A percentile compares a stretch with the other conserved stretches of the same genome.
phyloP scores from a whole-genome alignment of 2,329 filamentous ascomycete species.

The Biscogniauxia marginata region DNA sequence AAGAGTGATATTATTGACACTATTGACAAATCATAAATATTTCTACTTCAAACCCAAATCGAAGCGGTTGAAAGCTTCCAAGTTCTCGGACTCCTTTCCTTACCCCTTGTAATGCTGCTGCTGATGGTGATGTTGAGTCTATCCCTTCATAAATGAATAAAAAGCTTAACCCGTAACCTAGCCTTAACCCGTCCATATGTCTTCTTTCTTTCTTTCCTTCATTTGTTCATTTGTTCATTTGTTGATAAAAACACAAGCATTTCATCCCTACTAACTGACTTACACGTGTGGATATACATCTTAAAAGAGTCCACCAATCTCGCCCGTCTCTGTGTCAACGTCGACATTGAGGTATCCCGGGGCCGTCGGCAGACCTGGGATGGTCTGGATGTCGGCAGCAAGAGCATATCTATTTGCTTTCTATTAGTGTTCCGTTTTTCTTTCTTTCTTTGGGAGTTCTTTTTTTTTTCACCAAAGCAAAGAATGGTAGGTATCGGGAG shows the following conservation, averaged over 20 bases:
- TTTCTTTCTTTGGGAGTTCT: too few relatives aligned
- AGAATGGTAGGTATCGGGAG: background rate
- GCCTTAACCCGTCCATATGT: slow-evolving; percentile 1
- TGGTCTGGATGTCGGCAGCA: slow-evolving; percentile 97
- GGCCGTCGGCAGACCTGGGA: slow-evolving; percentile 90
- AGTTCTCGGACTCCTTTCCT: slow-evolving; percentile 1
- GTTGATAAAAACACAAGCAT: slow-evolving; percentile 4
- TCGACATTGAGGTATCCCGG: slow-evolving; percentile 96
- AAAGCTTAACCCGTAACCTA: too few relatives aligned
- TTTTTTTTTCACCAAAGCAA: too few relatives aligned
- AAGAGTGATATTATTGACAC: too few relatives aligned
- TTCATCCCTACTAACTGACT: too few relatives aligned
- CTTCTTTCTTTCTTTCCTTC: background rate
- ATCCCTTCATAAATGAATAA: too few relatives aligned
- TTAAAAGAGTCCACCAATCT: slow-evolving; percentile 91
- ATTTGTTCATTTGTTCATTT: background rate
- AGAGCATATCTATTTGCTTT: slow-evolving; percentile 68
- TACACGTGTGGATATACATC: background rate
- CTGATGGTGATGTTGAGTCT: slow-evolving; percentile 3
- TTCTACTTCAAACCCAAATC: background rate
- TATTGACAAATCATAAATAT: too few relatives aligned
- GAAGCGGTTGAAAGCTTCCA: background rate
- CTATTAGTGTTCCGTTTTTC: slow-evolving; percentile 38
- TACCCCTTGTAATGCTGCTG: too few relatives aligned
- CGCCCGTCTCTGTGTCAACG: slow-evolving; percentile 75